phyloP scores from a whole-genome alignment of 2,329 filamentous ascomycete genomes.

The Colletotrichum sidae region DNA sequence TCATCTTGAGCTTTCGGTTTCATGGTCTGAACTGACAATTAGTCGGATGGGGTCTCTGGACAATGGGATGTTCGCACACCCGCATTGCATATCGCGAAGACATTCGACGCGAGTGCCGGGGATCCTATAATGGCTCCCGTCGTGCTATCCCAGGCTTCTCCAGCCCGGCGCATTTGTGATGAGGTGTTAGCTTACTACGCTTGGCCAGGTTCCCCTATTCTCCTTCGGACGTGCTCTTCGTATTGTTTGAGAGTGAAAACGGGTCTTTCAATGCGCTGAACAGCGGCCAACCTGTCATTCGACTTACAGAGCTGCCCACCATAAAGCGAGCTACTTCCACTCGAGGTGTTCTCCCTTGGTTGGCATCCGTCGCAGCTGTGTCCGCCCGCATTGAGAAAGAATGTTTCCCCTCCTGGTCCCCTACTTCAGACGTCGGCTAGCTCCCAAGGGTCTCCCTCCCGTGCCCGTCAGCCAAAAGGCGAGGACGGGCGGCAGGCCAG shows the following conservation, averaged over 20 bases:
- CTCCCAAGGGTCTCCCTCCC: slow-evolving; percentile 27
- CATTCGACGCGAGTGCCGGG: background rate
- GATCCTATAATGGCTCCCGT: slow-evolving; percentile 26
- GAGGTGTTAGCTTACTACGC: slow-evolving; percentile 21
- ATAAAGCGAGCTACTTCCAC: too few species aligned
- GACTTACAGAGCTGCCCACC: background rate
- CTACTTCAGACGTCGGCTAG: slow-evolving; percentile 11
- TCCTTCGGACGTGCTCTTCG: slow-evolving; percentile 1
- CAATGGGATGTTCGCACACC: slow-evolving; percentile 4
- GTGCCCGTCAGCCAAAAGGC: slow-evolving; percentile 20
- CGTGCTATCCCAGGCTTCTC: slow-evolving; percentile 8
- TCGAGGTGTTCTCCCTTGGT: background rate
- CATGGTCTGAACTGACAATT: slow-evolving; percentile 22
- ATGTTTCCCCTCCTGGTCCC: slow-evolving; percentile 12
- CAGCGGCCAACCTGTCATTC: slow-evolving; percentile 33
- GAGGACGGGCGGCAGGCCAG: background rate
- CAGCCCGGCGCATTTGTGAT: slow-evolving; percentile 25
- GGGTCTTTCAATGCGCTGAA: slow-evolving; percentile 32
- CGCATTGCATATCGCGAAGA: background rate
- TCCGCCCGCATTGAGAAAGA: slow-evolving; percentile 17
- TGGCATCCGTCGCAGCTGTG: slow-evolving; percentile 2
- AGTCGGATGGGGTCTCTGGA: slow-evolving; percentile 8
- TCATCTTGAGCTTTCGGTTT: slow-evolving; percentile 12
- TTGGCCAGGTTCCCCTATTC: slow-evolving; percentile 32
- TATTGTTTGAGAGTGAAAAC: slow-evolving; percentile 25